Evolutionary conservation across 2,329 filamentous ascomycete species (phyloP), one percentile per base, ranked within the genome.

Genomic region (Colletotrichum tamarilloi): DNA sequence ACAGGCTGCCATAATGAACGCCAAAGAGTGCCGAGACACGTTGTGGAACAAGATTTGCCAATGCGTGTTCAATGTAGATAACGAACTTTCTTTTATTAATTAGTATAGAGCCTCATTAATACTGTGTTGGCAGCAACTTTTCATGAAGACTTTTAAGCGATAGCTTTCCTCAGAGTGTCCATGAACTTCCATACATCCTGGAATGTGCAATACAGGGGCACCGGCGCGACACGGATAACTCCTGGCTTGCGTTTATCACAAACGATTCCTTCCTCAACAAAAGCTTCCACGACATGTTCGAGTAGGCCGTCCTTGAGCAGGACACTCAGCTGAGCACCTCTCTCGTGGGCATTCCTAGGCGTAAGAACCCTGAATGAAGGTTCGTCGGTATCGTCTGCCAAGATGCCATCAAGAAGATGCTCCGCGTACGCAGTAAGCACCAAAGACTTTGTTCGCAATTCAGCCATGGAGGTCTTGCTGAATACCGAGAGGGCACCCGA

Each of bases 211-310:
- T 97, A 98, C 76, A 98, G 81, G 9, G 95, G 95, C 55, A 93
- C 92, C 1, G 95, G 95, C 2, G 95, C 94, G 1, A 97, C 91
- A 1, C 95, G 87, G 63, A 98, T 92, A 19, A 98, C 95, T 79
- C 95, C 92, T 1, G 95, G 95, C 81, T 94, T 94, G 72, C 95
- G 87, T 87, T 97, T 93, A 80, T 98, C 95, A 49, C 94, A 91
- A 1, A 97, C 89, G 2, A 97, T 91, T 1, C 92, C 93, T 1
- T 89, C 88, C 14, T 89, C 87, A 76, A 94, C 90, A 32, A 98
- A 81, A 32, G 87, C 87, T 56, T 85, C 84, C 72, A 91, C 87
- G 2, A 97, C 90, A 7, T 80, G 80, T n/a, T 96, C 94, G 68
- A 97, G 82, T 64, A 97, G 79, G 0, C 93, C 94, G 1, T 90